Evolutionary conservation across 2,329 filamentous ascomycete species (phyloP).

Genomic region (Fusarium newnesense): DNA sequence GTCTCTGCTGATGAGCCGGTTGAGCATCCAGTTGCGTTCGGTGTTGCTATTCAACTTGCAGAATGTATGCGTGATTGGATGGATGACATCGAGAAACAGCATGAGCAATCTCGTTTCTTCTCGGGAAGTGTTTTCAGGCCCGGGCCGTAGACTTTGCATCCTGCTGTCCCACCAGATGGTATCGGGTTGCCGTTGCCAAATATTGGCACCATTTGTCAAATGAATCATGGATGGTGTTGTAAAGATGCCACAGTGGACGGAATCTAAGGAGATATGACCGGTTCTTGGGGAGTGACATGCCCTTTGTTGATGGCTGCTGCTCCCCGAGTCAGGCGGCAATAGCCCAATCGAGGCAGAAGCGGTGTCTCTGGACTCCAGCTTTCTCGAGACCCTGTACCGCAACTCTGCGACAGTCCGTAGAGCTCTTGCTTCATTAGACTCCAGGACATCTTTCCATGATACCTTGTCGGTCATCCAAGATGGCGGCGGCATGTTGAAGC

Average conservation of each 20-base stretch:
- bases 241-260: not conserved
- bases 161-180: slow-evolving; percentile 1
- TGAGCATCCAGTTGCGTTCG: not conserved
- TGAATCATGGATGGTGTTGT: not conserved
- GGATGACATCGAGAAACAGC: not conserved
- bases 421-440: not conserved
- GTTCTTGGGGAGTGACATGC: not conserved
- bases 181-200: not conserved
- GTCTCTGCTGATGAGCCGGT: not conserved
- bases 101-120: not conserved
- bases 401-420: not conserved
- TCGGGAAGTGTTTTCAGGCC: not conserved
- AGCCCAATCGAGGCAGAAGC: not conserved
- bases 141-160: not conserved
- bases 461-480: not conserved
- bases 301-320: not conserved
- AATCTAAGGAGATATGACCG: not conserved
- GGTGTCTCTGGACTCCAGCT: not conserved
- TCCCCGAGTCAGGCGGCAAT: not conserved
- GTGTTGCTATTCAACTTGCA: not conserved
- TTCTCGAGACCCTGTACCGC: not conserved
- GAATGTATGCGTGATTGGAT: not conserved
- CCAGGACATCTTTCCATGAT: not conserved
- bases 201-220: not conserved
- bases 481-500: not conserved